These are phyloP conservation scores for Picea engelmannii DNA, from an alignment of 83 land plant species.

Conservation along the genomic window DNA sequence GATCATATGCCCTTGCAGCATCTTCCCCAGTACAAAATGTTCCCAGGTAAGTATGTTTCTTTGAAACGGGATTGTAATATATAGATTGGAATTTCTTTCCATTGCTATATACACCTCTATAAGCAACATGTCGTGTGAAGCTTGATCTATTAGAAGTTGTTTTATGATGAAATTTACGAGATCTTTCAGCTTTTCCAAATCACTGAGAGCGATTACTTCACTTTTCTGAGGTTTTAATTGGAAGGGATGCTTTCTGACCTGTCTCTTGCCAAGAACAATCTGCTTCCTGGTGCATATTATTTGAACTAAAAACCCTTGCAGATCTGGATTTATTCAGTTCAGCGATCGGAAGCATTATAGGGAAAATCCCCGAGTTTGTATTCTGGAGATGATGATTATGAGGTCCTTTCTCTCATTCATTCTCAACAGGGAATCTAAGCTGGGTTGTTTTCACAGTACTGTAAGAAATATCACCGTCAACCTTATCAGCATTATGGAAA, in stretches of 20 bases:
- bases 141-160: neutral
- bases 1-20: conserved; percentile 43
- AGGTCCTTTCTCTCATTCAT: neutral
- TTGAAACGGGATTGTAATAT: conserved; percentile 35
- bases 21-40: conserved; percentile 44
- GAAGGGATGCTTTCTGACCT: neutral
- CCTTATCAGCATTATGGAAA: neutral
- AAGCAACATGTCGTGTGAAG: conserved; percentile 1
- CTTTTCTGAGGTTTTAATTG: neutral
- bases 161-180: neutral
- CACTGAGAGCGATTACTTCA: neutral
- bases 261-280: too few species aligned
- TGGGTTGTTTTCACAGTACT: neutral
- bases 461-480: neutral
- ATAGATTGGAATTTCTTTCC: conserved; percentile 45
- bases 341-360: neutral
- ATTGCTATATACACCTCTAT: conserved; percentile 37
- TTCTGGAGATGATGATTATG: neutral
- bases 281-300: too few species aligned
- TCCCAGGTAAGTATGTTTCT: conserved; percentile 46
- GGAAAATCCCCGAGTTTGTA: neutral
- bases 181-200: neutral
- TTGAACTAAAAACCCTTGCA: neutral
- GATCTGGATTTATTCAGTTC: too few species aligned
- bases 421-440: neutral